Conservation (phyloP, 129 eudicot species). For the Escallonia herrerae region DNA sequence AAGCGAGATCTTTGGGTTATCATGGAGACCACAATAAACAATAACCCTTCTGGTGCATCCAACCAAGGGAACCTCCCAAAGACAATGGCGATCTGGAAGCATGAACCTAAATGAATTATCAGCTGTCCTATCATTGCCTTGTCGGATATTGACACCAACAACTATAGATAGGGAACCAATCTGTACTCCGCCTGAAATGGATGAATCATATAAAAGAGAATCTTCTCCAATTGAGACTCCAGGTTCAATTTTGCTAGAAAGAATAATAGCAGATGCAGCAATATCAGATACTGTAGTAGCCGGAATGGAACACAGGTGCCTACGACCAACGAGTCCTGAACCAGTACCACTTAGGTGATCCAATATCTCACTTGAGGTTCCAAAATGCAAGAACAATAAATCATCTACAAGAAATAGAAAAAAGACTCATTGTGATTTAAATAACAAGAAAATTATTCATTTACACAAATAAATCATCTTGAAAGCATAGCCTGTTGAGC, state of each 20-base stretch:
- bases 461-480: no score
- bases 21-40: constrained; percentile 95
- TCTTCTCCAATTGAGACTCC: constrained; percentile 91
- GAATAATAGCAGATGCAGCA: constrained; percentile 81
- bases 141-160: constrained; percentile 73
- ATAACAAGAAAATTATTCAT: no score
- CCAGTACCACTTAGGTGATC: constrained; percentile 76
- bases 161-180: constrained; percentile 89
- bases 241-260: constrained; percentile 76
- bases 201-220: constrained; percentile 80
- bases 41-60: constrained; percentile 58
- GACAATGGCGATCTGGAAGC: constrained; percentile 95
- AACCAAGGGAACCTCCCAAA: constrained; percentile 91
- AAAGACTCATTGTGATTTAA: constrained; percentile 11
- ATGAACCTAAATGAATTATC: constrained; percentile 40
- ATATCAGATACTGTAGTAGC: constrained; percentile 92
- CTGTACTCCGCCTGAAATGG: constrained; percentile 63
- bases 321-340: constrained; percentile 73
- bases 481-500: no score
- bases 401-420: constrained; percentile 52
- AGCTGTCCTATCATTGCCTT: constrained; percentile 7
- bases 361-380: constrained; percentile 95
- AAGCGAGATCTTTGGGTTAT: constrained; percentile 70
- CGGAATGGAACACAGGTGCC: constrained; percentile 92
- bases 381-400: constrained; percentile 80